Evolutionary conservation across 331 rosid species (phyloP).

Genomic region (Erythrophleum ivorense): DNA sequence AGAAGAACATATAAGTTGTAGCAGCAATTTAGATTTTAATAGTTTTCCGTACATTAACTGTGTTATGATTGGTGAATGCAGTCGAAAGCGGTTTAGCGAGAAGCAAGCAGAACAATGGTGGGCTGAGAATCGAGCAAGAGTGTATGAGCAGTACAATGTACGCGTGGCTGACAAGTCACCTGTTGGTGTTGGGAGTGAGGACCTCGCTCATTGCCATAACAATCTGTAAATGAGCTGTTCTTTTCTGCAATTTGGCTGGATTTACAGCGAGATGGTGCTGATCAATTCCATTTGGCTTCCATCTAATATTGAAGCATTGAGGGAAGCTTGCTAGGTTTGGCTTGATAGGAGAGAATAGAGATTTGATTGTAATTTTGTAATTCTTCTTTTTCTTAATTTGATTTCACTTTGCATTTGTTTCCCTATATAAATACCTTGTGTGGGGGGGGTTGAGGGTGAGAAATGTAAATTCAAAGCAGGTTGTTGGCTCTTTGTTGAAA

Average conservation of each 20-base stretch:
- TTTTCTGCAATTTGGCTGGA: constrained; percentile 58
- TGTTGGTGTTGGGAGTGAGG: constrained; percentile 88
- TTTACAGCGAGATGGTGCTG: constrained; percentile 51
- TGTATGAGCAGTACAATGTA: constrained; percentile 80
- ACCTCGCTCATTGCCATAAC: constrained; percentile 71
- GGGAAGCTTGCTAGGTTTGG: constrained; percentile 56
- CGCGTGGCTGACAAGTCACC: constrained; percentile 80
- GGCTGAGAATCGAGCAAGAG: constrained; percentile 81
- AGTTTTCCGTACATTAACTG: neutral
- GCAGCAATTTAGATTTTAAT: constrained; percentile 8
- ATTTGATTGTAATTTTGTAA: constrained; percentile 62
- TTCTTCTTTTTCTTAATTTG: constrained; percentile 38
- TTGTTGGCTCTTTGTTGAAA: constrained; percentile 64
- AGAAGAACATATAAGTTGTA: neutral
- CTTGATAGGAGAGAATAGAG: constrained; percentile 67
- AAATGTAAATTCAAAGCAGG: constrained; percentile 81
- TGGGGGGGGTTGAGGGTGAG: constrained; percentile 79
- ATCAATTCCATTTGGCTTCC: constrained; percentile 63
- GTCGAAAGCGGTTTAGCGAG: constrained; percentile 78
- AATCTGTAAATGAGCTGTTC: constrained; percentile 64
- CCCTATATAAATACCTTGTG: constrained; percentile 58
- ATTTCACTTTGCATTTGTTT: constrained; percentile 67
- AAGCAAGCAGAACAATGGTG: constrained; percentile 83
- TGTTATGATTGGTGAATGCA: constrained; percentile 45
- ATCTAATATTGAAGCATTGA: constrained; percentile 48